Conservation (phyloP, 495 filamentous ascomycete species). For the Talaromyces liani region DNA sequence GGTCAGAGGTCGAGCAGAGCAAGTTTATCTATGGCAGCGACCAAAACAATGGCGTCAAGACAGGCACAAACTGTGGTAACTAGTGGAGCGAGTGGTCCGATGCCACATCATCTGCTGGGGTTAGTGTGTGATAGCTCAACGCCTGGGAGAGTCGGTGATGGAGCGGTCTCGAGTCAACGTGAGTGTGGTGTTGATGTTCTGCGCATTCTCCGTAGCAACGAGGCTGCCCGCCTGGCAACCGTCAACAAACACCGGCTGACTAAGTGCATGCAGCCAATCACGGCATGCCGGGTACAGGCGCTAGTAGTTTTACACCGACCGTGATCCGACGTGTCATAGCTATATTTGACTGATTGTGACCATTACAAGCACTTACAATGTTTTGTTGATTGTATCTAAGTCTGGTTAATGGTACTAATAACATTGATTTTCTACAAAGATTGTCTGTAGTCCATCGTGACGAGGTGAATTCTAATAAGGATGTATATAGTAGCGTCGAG, state of each 20-base stretch:
- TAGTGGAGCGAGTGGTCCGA: conserved; percentile 9
- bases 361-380: neutral
- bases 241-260: conserved; percentile 9
- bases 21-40: conserved; percentile 7
- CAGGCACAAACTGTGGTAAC: conserved; percentile 7
- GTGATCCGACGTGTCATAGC: conserved; percentile 11
- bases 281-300: conserved; percentile 13
- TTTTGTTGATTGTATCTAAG: neutral
- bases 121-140: neutral
- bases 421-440: neutral
- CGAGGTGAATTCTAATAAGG: no score
- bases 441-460: neutral
- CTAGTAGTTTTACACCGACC: conserved; percentile 4
- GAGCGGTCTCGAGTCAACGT: neutral
- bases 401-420: neutral
- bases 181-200: conserved; percentile 1
- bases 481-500: no score
- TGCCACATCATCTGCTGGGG: conserved; percentile 8
- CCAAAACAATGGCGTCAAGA: conserved; percentile 11
- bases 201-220: conserved; percentile 9
- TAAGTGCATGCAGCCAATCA: neutral
- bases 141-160: neutral
- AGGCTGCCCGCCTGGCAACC: conserved; percentile 4
- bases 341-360: neutral
- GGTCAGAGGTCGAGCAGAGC: neutral